Conservation (phyloP, 345 rosid species). For the Sonneratia caseolaris region DNA sequence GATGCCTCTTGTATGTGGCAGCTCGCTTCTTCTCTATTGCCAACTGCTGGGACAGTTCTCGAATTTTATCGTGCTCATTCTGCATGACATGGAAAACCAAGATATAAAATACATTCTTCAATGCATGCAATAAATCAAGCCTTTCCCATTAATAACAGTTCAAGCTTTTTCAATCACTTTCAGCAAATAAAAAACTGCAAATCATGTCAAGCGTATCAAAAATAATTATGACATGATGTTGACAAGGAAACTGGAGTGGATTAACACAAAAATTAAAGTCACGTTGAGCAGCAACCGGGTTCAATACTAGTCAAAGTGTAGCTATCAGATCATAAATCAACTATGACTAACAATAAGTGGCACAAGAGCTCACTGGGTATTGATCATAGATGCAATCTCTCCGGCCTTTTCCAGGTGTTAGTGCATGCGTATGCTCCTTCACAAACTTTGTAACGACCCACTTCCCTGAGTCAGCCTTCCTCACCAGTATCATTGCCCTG, state of each 20-base stretch:
- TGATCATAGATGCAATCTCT: constrained; percentile 92
- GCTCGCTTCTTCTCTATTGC: constrained; percentile 83
- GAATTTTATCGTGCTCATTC: constrained; percentile 90
- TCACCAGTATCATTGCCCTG: constrained; percentile 95
- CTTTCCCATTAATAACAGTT: too few relatives aligned
- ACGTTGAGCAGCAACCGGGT: too few relatives aligned
- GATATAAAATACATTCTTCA: not conserved
- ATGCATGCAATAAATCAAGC: too few relatives aligned
- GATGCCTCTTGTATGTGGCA: constrained; percentile 81
- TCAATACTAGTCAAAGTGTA: too few relatives aligned
- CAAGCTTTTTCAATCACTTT: too few relatives aligned
- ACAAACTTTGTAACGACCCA: constrained; percentile 90
- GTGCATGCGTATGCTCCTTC: constrained; percentile 81
- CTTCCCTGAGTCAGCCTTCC: constrained; percentile 82
- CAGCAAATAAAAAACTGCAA: too few relatives aligned
- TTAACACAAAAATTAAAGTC: too few relatives aligned
- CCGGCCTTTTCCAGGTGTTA: constrained; percentile 83
- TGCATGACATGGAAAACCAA: constrained; percentile 12
- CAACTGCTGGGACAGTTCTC: constrained; percentile 90
- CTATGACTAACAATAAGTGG: too few relatives aligned
- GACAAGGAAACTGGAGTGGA: too few relatives aligned
- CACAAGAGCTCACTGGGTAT: constrained; percentile 67
- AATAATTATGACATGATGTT: too few relatives aligned
- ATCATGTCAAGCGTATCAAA: too few relatives aligned
- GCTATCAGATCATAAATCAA: too few relatives aligned